phyloP scores from a whole-genome alignment of 2,329 filamentous ascomycete species.

The Lecanicillium sp. region DNA sequence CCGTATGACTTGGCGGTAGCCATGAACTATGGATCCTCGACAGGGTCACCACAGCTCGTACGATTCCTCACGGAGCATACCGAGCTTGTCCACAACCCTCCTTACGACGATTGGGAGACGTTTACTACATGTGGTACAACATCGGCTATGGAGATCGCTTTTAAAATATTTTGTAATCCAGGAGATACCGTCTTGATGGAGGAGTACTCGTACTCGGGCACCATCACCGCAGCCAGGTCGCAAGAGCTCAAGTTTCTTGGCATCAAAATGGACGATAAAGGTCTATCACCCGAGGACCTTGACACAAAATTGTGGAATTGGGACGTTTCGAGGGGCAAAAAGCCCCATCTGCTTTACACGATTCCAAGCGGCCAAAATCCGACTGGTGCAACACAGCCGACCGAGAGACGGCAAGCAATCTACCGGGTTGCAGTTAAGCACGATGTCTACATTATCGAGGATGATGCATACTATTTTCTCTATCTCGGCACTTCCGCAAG shows the following conservation, averaged over 20 bases:
- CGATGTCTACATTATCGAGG: constrained; percentile 73
- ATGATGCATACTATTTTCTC: constrained; percentile 83
- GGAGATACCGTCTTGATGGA: constrained; percentile 65
- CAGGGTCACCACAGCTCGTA: constrained; percentile 61
- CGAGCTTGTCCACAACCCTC: constrained; percentile 64
- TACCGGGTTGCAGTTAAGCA: constrained; percentile 70
- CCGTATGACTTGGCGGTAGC: constrained; percentile 34
- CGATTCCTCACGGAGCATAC: constrained; percentile 69
- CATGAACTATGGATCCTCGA: constrained; percentile 68
- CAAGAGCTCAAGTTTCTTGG: constrained; percentile 52
- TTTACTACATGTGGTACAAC: constrained; percentile 60
- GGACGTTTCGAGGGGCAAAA: constrained; percentile 38
- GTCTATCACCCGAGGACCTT: constrained; percentile 52
- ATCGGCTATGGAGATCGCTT: constrained; percentile 55
- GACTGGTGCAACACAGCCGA: constrained; percentile 66
- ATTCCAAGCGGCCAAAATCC: constrained; percentile 75
- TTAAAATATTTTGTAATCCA: constrained; percentile 52
- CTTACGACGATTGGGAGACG: constrained; percentile 65
- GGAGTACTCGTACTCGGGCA: constrained; percentile 38
- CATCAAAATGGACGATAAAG: constrained; percentile 58
- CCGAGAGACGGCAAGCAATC: constrained; percentile 54
- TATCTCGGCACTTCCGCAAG: constrained; percentile 48
- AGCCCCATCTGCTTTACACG: constrained; percentile 43
- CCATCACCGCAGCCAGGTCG: constrained; percentile 55
- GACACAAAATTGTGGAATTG: constrained; percentile 57